Conservation (phyloP, 23 red algal genomes). For the Gracilaria gracilis region DNA sequence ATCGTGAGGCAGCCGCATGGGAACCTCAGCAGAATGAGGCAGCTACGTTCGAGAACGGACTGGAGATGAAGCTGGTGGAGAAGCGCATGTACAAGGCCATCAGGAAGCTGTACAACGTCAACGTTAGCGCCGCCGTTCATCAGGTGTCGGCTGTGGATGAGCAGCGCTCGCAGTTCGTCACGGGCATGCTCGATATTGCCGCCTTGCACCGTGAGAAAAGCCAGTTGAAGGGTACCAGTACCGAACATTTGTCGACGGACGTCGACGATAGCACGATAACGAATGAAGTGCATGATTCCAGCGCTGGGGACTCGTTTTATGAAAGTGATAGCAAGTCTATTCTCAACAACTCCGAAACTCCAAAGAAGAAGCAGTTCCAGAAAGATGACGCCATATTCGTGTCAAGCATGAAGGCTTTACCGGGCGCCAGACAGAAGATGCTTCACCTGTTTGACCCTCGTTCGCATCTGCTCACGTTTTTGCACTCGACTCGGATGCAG, state of each 20-base stretch:
- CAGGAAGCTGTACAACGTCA: constrained; percentile 7
- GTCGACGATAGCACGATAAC: not conserved
- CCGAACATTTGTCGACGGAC: not conserved
- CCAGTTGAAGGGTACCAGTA: no score
- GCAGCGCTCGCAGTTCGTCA: constrained; percentile 29
- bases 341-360: not conserved
- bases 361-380: not conserved
- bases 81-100: constrained; percentile 39
- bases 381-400: constrained; percentile 29
- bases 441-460: constrained; percentile 34
- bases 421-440: constrained; percentile 22
- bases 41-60: not conserved
- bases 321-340: not conserved
- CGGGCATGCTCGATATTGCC: constrained; percentile 7
- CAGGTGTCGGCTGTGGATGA: constrained; percentile 24
- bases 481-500: constrained; percentile 56
- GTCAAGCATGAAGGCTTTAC: constrained; percentile 17
- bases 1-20: not conserved
- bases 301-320: not conserved
- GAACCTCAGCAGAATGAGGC: not conserved
- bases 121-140: constrained; percentile 19
- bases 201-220: constrained; percentile 1
- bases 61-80: constrained; percentile 29
- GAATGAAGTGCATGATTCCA: not conserved
- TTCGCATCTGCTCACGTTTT: constrained; percentile 51